Percentiles rank a stretch among this genome's conserved stretches.
Evolutionary conservation across 1,284 basidiomycete species (phyloP).

Genomic region (Moesziomyces sp.): DNA sequence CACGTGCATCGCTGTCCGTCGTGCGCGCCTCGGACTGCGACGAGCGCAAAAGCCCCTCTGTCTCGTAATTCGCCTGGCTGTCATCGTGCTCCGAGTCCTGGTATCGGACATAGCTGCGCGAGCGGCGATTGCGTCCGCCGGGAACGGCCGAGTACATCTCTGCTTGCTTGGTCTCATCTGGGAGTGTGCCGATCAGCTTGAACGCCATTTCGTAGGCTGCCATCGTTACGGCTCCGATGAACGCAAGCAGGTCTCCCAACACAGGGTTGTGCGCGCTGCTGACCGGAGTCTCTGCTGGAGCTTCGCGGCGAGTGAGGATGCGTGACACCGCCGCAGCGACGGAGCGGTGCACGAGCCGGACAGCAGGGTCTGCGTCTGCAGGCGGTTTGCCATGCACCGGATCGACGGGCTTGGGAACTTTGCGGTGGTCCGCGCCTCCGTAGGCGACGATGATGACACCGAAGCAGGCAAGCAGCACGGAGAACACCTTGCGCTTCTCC

Average conservation of each 20-base stretch:
- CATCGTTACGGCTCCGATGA: constrained; percentile 65
- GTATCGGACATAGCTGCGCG: constrained; percentile 44
- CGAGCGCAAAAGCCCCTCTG: constrained; percentile 23
- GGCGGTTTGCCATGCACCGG: constrained; percentile 50
- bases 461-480: constrained; percentile 58
- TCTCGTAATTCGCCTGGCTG: constrained; percentile 11
- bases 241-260: constrained; percentile 58
- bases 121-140: constrained; percentile 30
- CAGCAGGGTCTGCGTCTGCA: constrained; percentile 10
- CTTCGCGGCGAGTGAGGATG: constrained; percentile 5
- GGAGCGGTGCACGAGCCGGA: constrained; percentile 12
- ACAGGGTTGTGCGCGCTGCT: constrained; percentile 47
- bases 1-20: constrained; percentile 5
- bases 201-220: constrained; percentile 66
- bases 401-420: constrained; percentile 46
- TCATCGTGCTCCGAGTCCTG: constrained; percentile 5
- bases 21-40: constrained; percentile 5
- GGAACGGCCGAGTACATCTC: constrained; percentile 46
- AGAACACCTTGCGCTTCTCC: constrained; percentile 59
- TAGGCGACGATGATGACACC: constrained; percentile 65
- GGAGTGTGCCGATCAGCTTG: constrained; percentile 62
- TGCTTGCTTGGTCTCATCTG: constrained; percentile 52
- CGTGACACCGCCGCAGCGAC: neutral
- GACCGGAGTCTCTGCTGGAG: constrained; percentile 7
- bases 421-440: constrained; percentile 57